Evolutionary conservation across 2,329 filamentous ascomycete species (phyloP).

Genomic region (Hortaea sp.): DNA sequence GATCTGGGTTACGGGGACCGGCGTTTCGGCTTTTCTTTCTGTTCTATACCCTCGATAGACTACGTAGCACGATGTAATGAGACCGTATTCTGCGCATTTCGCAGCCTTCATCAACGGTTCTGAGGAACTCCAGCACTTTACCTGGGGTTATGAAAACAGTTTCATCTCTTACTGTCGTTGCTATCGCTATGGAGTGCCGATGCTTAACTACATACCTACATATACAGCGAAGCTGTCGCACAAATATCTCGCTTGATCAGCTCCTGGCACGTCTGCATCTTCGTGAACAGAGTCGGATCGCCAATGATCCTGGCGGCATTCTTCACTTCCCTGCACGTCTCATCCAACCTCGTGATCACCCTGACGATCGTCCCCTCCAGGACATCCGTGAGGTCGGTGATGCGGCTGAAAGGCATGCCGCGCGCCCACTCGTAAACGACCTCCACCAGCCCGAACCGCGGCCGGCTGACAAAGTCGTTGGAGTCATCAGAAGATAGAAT

Average conservation of each 20-base stretch:
- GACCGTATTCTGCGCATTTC: no score
- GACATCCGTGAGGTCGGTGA: slow-evolving; percentile 90
- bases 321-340: slow-evolving; percentile 95
- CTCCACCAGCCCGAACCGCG: slow-evolving; percentile 88
- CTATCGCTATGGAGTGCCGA: no score
- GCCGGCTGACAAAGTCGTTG: slow-evolving; percentile 80
- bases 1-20: no score
- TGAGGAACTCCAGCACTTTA: no score
- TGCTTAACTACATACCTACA: slow-evolving; percentile 39
- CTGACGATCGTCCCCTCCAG: slow-evolving; percentile 95
- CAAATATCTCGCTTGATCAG: slow-evolving; percentile 95
- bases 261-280: slow-evolving; percentile 97
- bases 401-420: slow-evolving; percentile 97
- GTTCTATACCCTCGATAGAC: no score
- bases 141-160: no score
- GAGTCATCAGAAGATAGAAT: slow-evolving; percentile 82
- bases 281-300: slow-evolving; percentile 82
- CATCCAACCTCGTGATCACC: slow-evolving; percentile 85
- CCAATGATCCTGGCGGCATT: slow-evolving; percentile 93
- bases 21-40: no score
- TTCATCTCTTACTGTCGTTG: no score
- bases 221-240: slow-evolving; percentile 78
- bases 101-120: no score
- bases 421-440: slow-evolving; percentile 98
- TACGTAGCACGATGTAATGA: no score